A percentile compares a stretch with the other conserved stretches of the same genome.
These are phyloP conservation scores for Linderina pennispora DNA, from an alignment of 192 early-diverging fungal species.

Conservation along the genomic window DNA sequence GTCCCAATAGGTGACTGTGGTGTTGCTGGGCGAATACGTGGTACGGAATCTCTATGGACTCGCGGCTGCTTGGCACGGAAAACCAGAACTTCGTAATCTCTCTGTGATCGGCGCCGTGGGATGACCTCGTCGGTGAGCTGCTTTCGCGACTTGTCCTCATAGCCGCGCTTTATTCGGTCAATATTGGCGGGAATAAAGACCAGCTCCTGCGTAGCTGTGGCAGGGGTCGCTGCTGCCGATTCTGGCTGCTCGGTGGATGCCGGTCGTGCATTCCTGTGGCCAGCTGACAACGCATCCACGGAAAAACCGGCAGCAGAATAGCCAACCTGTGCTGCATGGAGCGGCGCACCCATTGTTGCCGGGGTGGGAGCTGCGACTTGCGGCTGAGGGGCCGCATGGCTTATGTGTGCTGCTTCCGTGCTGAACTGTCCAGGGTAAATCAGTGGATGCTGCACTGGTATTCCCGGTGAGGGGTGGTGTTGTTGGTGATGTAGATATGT, in stretches of 20 bases:
- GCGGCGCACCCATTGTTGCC: not conserved
- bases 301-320: not conserved
- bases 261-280: too few species aligned
- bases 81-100: not conserved
- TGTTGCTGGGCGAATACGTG: not conserved
- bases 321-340: not conserved
- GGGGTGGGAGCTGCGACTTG: too few species aligned
- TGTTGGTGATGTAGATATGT: too few species aligned
- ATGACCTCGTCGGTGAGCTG: not conserved
- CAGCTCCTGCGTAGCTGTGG: not conserved
- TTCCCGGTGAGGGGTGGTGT: too few species aligned
- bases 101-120: not conserved
- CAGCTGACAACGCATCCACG: not conserved
- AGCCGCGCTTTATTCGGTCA: conserved; percentile 9
- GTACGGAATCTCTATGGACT: not conserved
- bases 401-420: not conserved
- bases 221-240: not conserved
- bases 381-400: not conserved
- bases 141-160: conserved; percentile 6
- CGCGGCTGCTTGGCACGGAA: not conserved
- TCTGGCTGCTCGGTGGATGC: not conserved
- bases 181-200: conserved; percentile 17
- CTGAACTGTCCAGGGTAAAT: too few species aligned
- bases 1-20: not conserved
- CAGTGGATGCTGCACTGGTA: too few species aligned